phyloP scores from a whole-genome alignment of 306 rosid species.

The Ochetophila trinervis region DNA sequence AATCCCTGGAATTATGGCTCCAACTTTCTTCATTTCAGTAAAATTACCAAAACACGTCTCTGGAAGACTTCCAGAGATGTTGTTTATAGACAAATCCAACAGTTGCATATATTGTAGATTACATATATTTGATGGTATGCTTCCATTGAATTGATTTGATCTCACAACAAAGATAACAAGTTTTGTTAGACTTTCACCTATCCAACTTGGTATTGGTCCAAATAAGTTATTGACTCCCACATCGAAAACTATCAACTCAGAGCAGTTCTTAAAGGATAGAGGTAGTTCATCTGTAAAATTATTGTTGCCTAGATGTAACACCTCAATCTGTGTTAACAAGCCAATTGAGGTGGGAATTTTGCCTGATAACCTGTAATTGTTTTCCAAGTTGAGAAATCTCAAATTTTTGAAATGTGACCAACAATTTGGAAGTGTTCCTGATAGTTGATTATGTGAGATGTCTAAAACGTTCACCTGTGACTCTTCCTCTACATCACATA shows the following conservation, averaged over 20 bases:
- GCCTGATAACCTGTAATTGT: conserved; percentile 1
- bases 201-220: neutral
- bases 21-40: neutral
- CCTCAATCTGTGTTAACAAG: neutral
- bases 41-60: neutral
- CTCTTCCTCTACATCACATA: neutral
- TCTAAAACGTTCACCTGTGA: neutral
- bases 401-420: neutral
- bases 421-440: neutral
- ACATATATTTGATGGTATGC: neutral
- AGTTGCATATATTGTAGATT: neutral
- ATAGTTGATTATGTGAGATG: neutral
- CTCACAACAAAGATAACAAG: neutral
- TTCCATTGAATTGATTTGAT: conserved; percentile 6
- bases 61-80: neutral
- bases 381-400: neutral
- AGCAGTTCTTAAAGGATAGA: neutral
- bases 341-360: conserved; percentile 9
- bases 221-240: neutral
- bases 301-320: neutral
- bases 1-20: neutral
- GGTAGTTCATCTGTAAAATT: conserved; percentile 4
- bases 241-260: neutral
- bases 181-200: neutral
- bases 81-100: neutral